Base-by-base conservation (phyloP, 805 yeast species). In the Yamadazyma insecticola region DNA sequence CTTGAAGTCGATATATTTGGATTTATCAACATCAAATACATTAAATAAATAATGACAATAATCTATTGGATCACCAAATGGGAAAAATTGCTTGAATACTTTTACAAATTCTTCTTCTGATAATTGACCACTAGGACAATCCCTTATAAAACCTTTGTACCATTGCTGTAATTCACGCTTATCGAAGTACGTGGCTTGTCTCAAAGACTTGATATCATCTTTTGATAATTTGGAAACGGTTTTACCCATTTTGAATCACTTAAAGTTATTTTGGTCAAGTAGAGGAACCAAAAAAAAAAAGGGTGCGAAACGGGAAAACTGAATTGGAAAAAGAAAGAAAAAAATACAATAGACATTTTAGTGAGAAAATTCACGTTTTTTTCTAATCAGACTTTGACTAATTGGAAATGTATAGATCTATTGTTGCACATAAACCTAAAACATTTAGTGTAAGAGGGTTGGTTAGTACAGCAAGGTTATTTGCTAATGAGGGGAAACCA, bases 81-180 rank as follows among this genome's bases (percentile, higher is more conserved):
- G 99, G 68, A 92, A 92, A 57, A 90, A 92, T 51, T 92, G 97
- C 54, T 86, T 86, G 63, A 89, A 94, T 13, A 92, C 89, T 56
- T 85, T 86, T 44, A 82, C 78, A 55, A 92, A 87, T 51, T 92
- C 97, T 28, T 81, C 85, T 48, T 81, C 82, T 3, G 88, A 76
- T 16, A 92, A 67, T 53, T 81, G 89, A 1, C 97, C 97, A 20
- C 77, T 70, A 1, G 97, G 97, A 54, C 96, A 90, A 55, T 92
- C 98, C 51, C 96, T 72, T 24, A 82, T 66, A 48, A 92, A 92
- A 2, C 97, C 97, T 53, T 90, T 90, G 53, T 90, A 90, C 99
- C 99, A 92, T 53, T 90, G 98, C 57, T 92, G 97, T 26, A 92
- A 72, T 53, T 92, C 98, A 42, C 96, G 72, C 32, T 89, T 78